These are phyloP conservation scores for Pythium guiyangense DNA, from an alignment of 352 stramenopile genomes.

Conservation along the genomic window DNA sequence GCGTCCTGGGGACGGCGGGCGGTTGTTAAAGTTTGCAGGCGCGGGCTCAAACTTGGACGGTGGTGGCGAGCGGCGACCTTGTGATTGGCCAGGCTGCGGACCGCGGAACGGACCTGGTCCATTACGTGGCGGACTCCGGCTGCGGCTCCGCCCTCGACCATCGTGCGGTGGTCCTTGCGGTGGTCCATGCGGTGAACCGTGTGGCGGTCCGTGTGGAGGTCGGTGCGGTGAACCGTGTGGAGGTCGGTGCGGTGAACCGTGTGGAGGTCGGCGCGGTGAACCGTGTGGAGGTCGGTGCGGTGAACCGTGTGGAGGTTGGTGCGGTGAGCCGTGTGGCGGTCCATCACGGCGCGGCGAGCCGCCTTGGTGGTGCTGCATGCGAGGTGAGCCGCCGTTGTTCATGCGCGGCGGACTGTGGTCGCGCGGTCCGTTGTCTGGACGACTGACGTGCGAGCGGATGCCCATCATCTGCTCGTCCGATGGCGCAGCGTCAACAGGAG, in stretches of 20 bases:
- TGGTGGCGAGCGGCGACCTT: slow-evolving; percentile 5
- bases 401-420: slow-evolving; percentile 3
- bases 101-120: slow-evolving; percentile 10
- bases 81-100: not conserved
- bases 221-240: no score
- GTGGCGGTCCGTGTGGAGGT: no score
- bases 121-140: slow-evolving; percentile 24
- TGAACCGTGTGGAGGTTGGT: no score
- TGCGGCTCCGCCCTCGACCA: slow-evolving; percentile 25
- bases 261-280: no score
- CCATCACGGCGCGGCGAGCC: not conserved
- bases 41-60: slow-evolving; percentile 8
- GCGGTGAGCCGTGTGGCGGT: no score
- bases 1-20: slow-evolving; percentile 9
- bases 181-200: slow-evolving; percentile 2
- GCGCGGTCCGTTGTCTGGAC: not conserved
- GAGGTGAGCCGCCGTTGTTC: not conserved
- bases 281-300: no score
- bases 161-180: slow-evolving; percentile 5
- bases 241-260: no score
- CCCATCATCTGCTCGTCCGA: not conserved
- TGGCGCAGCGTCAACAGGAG: slow-evolving; percentile 13
- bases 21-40: slow-evolving; percentile 3
- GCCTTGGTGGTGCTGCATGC: not conserved
- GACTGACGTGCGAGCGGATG: not conserved